Conservation (phyloP, 2,329 filamentous ascomycete genomes). For the Rhynchosporium secalis region DNA sequence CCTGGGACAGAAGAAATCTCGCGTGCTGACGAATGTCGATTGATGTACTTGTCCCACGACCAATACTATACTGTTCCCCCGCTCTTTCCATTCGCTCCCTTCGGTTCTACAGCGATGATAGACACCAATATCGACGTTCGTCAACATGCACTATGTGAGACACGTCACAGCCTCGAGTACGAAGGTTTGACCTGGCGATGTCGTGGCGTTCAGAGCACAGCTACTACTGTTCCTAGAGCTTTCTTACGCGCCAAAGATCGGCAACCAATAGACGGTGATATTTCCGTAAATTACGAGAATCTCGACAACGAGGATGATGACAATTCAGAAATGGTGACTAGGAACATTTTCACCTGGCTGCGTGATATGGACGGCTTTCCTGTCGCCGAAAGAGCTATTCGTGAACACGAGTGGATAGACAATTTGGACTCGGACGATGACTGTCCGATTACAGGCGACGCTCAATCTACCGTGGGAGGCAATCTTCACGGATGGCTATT, state of each 20-base stretch:
- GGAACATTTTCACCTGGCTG: constrained; percentile 39
- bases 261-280: constrained; percentile 20
- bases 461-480: constrained; percentile 23
- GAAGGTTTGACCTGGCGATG: constrained; percentile 26
- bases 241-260: constrained; percentile 23
- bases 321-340: constrained; percentile 34
- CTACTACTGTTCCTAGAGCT: constrained; percentile 15
- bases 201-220: constrained; percentile 5
- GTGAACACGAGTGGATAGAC: constrained; percentile 39
- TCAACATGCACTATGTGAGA: constrained; percentile 27
- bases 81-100: constrained; percentile 31
- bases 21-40: constrained; percentile 31
- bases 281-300: constrained; percentile 25
- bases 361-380: constrained; percentile 37
- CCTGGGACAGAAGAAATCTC: constrained; percentile 24
- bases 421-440: constrained; percentile 36
- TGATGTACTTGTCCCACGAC: constrained; percentile 31
- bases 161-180: constrained; percentile 27
- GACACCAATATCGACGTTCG: constrained; percentile 30
- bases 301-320: constrained; percentile 31
- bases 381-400: constrained; percentile 36
- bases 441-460: constrained; percentile 25
- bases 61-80: constrained; percentile 24
- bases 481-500: constrained; percentile 30
- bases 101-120: constrained; percentile 27